Evolutionary conservation across 73 alveolate genomes (phyloP).

Genomic region (Uronychia setigera): DNA sequence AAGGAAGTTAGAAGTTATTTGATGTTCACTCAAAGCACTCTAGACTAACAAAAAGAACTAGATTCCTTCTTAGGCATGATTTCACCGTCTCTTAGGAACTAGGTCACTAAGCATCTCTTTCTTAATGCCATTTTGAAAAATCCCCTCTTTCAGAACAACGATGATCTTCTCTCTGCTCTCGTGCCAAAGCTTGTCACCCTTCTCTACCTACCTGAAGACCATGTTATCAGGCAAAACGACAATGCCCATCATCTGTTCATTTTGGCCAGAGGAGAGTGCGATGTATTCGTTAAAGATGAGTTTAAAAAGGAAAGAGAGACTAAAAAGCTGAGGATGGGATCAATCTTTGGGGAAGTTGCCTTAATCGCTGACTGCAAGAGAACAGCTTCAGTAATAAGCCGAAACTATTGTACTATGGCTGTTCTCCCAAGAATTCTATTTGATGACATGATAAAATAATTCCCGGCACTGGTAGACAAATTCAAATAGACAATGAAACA

Average conservation of each 20-base stretch:
- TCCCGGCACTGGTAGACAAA: no score
- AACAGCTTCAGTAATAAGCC: conserved; percentile 58
- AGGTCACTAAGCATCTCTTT: conserved; percentile 18
- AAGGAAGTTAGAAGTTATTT: conserved; percentile 45
- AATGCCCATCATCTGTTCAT: background rate
- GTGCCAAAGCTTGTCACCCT: conserved; percentile 7
- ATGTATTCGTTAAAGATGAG: conserved; percentile 11
- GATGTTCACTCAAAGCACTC: conserved; percentile 43
- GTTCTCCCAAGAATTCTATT: no score
- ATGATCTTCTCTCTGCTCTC: background rate
- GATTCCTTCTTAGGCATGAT: conserved; percentile 52
- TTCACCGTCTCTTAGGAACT: conserved; percentile 26
- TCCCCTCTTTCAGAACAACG: background rate
- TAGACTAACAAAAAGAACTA: conserved; percentile 57
- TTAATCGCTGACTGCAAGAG: conserved; percentile 39
- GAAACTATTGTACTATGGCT: no score
- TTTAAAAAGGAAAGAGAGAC: background rate
- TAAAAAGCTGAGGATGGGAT: background rate
- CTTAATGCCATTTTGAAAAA: conserved; percentile 5
- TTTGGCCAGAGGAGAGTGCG: conserved; percentile 24
- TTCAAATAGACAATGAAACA: no score
- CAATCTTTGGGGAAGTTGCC: conserved; percentile 15
- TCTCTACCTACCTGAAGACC: conserved; percentile 19
- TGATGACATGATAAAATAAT: no score
- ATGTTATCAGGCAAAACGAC: conserved; percentile 6